Percentiles rank a stretch among this genome's conserved stretches.
phyloP scores from a whole-genome alignment of 345 rosid species.

The Arabidopsis thaliana region TAIR10.1 NC_003071.7:2110001-2110500 shows the following conservation, averaged over 20 bases:
- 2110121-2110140: too few relatives aligned
- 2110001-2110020: background rate
- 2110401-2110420: background rate
- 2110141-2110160: too few relatives aligned
- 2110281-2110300: background rate
- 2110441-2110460: too few relatives aligned
- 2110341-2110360: background rate
- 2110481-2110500: too few relatives aligned
- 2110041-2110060: background rate
- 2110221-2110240: slow-evolving; percentile 3
- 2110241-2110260: background rate
- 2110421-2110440: too few relatives aligned
- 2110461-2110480: too few relatives aligned
- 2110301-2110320: background rate
- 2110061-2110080: background rate
- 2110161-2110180: too few relatives aligned
- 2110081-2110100: background rate
- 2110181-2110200: background rate
- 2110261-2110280: background rate
- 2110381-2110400: background rate
- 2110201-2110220: background rate
- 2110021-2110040: background rate
- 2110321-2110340: background rate
- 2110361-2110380: background rate
- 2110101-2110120: background rate